Evolutionary conservation across 768 basidiomycete species (phyloP), one percentile per base, ranked within the genome.

Genomic region (Serendipita indica): DNA sequence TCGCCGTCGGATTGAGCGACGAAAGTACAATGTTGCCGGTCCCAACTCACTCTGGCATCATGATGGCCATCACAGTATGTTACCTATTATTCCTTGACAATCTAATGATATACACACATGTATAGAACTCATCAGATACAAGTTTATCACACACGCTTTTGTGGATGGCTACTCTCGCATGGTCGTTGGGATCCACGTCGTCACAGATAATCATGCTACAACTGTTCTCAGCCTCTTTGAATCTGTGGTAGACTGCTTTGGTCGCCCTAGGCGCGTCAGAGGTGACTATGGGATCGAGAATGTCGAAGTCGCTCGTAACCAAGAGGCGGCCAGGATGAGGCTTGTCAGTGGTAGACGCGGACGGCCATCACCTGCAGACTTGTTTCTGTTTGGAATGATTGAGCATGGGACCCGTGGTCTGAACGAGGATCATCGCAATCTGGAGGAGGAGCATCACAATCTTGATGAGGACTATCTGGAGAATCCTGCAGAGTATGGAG

Each of bases 231-330:
- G 65, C 0, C 59, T 73, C 0, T 74, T 74, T 57, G 56, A 66
- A 0, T 39, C 61, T 43, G 67, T 64, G 0, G 57, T 63, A 13
- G 16, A 12, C 1, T 32, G 58, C 2, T 66, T 69, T 64, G 70
- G 72, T 1, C 34, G 68, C 1, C 74, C 72, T 0, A 66, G 64
- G 3, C 60, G 69, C 1, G 27, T 71, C 2, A 59, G 70, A 3
- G 74, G 72, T 2, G 73, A 76, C 59, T 70, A 72, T 67, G 73
- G 75, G 2, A 62, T 62, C 5, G 72, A 74, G 61, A 74, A 75
- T 61, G 28, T 73, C 1, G 57, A 63, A 10, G 69, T 74, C 20
- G 70, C 72, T 25, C 37, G 25, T 2, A 20, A 46, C 45, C 45
- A 46, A 25, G 45, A 46, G 22, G 14, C 7, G 12, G 45, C 45